phyloP scores from a whole-genome alignment of 1,284 basidiomycete species.

The Sporisorium graminicola region DNA sequence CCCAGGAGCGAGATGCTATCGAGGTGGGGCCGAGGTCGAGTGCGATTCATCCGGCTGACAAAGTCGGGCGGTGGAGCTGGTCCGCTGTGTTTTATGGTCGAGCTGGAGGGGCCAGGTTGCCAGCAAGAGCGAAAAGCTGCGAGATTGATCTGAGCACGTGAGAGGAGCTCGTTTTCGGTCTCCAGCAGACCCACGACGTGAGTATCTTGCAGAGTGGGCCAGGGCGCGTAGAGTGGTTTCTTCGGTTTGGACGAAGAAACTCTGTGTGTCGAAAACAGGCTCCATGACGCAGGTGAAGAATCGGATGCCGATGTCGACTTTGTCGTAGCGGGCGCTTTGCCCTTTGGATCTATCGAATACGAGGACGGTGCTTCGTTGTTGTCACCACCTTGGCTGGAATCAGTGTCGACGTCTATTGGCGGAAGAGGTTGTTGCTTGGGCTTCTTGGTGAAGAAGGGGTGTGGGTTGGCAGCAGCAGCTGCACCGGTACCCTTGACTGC shows the following conservation, averaged over 20 bases:
- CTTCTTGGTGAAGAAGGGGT: conserved; percentile 45
- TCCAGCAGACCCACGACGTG: conserved; percentile 18
- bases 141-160: conserved; percentile 7
- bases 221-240: conserved; percentile 27
- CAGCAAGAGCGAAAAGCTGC: conserved; percentile 23
- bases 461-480: conserved; percentile 18
- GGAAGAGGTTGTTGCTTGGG: conserved; percentile 11
- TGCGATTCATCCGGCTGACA: conserved; percentile 15
- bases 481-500: conserved; percentile 33
- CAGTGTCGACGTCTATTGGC: conserved; percentile 1
- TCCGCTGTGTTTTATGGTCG: neutral
- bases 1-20: conserved; percentile 6
- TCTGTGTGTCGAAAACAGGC: conserved; percentile 34
- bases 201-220: conserved; percentile 22
- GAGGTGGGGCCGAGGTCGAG: conserved; percentile 7
- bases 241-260: conserved; percentile 15
- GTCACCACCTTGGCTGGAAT: neutral
- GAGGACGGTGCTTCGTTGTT: neutral
- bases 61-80: conserved; percentile 16
- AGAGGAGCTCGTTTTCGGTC: conserved; percentile 10
- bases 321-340: conserved; percentile 7
- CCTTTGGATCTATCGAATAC: neutral
- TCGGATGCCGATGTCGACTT: conserved; percentile 11
- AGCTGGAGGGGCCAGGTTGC: neutral
- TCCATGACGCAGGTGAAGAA: conserved; percentile 26